These are phyloP conservation scores for Herpetomonas tarakana DNA, from an alignment of 208 protist species.

Conservation along the genomic window DNA sequence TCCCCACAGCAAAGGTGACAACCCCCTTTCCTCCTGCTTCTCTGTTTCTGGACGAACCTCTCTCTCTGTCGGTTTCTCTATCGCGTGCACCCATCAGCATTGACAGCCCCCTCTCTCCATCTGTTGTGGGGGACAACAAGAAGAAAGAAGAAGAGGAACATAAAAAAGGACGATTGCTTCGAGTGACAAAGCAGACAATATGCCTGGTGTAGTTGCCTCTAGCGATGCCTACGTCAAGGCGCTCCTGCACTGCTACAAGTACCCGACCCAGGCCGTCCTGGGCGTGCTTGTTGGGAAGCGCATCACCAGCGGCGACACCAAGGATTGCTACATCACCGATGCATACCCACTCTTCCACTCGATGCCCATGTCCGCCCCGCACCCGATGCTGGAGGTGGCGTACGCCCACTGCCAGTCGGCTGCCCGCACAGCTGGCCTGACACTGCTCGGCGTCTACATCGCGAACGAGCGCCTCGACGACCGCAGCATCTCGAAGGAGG, in stretches of 20 bases:
- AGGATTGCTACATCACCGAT: slow-evolving; percentile 53
- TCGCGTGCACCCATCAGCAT: too few species aligned
- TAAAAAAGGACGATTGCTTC: too few species aligned
- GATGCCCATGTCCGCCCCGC: slow-evolving; percentile 62
- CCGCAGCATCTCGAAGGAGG: slow-evolving; percentile 33
- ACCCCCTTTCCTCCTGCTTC: too few species aligned
- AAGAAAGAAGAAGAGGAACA: too few species aligned
- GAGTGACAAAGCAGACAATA: too few species aligned
- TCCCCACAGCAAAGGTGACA: too few species aligned
- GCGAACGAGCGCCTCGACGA: slow-evolving; percentile 77
- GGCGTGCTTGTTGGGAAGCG: slow-evolving; percentile 84
- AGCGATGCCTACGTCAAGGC: slow-evolving; percentile 79
- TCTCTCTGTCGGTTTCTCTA: too few species aligned
- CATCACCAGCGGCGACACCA: slow-evolving; percentile 13
- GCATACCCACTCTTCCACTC: slow-evolving; percentile 81
- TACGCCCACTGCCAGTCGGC: slow-evolving; percentile 64
- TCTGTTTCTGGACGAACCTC: too few species aligned
- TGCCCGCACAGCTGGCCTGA: slow-evolving; percentile 60
- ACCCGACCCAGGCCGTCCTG: slow-evolving; percentile 74
- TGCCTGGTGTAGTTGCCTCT: slow-evolving; percentile 45
- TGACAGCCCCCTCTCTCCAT: too few species aligned
- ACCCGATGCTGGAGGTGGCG: slow-evolving; percentile 83
- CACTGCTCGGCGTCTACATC: slow-evolving; percentile 77
- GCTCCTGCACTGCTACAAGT: slow-evolving; percentile 83
- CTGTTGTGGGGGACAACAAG: too few species aligned